phyloP scores from a whole-genome alignment of 768 basidiomycete genomes.

The Artomyces pyxidatus region DNA sequence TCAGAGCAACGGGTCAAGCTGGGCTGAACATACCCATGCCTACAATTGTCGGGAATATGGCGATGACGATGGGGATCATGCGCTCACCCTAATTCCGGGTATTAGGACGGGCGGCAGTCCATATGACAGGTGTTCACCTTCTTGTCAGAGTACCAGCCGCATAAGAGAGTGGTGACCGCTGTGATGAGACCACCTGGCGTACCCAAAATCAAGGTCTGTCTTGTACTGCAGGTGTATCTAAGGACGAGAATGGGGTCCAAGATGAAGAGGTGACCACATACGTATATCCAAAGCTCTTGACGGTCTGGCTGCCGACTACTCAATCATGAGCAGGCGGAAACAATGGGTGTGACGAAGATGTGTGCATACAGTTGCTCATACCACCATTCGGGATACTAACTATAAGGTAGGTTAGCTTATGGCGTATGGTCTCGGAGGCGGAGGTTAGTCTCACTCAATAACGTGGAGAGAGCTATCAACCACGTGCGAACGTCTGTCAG shows the following conservation, averaged over 20 bases:
- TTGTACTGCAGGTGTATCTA: constrained; percentile 30
- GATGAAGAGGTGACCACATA: constrained; percentile 22
- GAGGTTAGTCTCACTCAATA: constrained; percentile 44
- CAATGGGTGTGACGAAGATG: background rate
- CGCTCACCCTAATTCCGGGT: constrained; percentile 41
- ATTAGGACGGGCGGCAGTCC: too few relatives aligned
- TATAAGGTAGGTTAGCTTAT: constrained; percentile 18
- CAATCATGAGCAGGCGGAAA: constrained; percentile 1
- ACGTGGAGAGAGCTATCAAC: constrained; percentile 50
- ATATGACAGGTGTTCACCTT: too few relatives aligned
- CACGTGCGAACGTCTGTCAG: constrained; percentile 51
- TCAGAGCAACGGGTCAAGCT: background rate
- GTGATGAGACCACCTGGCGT: constrained; percentile 49
- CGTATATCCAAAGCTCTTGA: constrained; percentile 60
- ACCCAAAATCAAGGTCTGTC: constrained; percentile 50
- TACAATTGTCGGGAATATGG: constrained; percentile 49
- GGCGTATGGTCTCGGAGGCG: background rate
- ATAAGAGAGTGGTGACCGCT: constrained; percentile 38
- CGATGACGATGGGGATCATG: constrained; percentile 53
- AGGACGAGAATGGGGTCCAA: too few relatives aligned
- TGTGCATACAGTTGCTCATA: constrained; percentile 53
- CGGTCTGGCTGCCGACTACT: constrained; percentile 52
- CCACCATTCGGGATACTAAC: constrained; percentile 62
- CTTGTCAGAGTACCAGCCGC: constrained; percentile 60
- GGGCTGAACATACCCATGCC: constrained; percentile 43